A percentile compares a stretch with the other conserved stretches of the same genome.
Conservation (phyloP, 2,329 filamentous ascomycete genomes). For the Reticulascus tulasneorum region DNA sequence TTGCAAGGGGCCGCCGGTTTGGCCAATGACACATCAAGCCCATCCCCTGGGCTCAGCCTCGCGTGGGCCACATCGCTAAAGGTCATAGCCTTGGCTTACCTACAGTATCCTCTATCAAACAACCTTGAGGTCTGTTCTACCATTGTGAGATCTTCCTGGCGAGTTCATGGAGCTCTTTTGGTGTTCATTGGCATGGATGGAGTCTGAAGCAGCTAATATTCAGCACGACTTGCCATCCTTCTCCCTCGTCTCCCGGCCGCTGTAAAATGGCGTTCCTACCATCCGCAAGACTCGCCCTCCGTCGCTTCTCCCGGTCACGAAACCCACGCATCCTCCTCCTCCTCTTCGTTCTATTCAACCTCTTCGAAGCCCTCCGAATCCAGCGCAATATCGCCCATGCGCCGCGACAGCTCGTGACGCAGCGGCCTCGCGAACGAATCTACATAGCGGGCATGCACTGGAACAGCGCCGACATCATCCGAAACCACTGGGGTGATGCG, state of each 20-base stretch:
- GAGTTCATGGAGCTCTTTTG: no score
- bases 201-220: no score
- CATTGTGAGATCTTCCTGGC: no score
- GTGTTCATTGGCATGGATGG: no score
- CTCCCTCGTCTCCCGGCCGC: not conserved
- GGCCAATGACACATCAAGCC: no score
- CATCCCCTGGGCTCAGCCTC: no score
- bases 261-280: not conserved
- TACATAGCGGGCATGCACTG: conserved; percentile 69
- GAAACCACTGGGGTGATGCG: conserved; percentile 58
- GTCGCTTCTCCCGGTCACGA: conserved; percentile 33
- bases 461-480: conserved; percentile 59
- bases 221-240: no score
- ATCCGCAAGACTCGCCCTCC: conserved; percentile 16
- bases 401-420: conserved; percentile 8
- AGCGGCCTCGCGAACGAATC: conserved; percentile 37
- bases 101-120: no score
- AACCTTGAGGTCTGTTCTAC: no score
- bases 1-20: no score
- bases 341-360: conserved; percentile 29
- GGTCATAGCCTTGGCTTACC: no score
- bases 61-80: no score
- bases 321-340: conserved; percentile 27
- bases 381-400: conserved; percentile 8
- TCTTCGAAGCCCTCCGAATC: conserved; percentile 36